phyloP scores from a whole-genome alignment of 2,329 filamentous ascomycete species.

The Fusarium euwallaceae region DNA sequence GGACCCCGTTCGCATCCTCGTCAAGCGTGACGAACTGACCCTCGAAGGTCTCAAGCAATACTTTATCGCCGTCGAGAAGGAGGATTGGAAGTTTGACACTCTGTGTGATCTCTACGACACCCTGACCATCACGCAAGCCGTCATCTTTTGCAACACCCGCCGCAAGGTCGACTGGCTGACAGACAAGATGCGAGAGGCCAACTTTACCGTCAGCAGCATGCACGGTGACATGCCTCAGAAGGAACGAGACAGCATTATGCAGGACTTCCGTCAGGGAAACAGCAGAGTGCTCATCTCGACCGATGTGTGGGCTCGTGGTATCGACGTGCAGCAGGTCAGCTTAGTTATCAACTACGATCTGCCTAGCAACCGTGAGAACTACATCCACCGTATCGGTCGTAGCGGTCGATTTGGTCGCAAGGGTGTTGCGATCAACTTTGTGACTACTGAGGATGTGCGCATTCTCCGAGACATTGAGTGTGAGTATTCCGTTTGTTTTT shows the following conservation, averaged over 20 bases:
- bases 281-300: constrained; percentile 97
- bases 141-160: constrained; percentile 99
- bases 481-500: constrained; percentile 60
- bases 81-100: constrained; percentile 99
- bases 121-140: constrained; percentile 96
- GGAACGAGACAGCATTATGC: constrained; percentile 98
- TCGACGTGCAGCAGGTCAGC: constrained; percentile 98
- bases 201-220: constrained; percentile 99
- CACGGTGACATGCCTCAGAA: constrained; percentile 99
- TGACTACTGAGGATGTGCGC: constrained; percentile 96
- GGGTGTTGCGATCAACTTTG: constrained; percentile 99
- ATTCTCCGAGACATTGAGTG: constrained; percentile 97
- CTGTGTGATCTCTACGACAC: constrained; percentile 99
- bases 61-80: constrained; percentile 99
- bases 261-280: constrained; percentile 97
- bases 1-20: constrained; percentile 93
- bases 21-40: constrained; percentile 98
- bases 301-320: constrained; percentile 97
- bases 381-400: constrained; percentile 97
- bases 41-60: constrained; percentile 98
- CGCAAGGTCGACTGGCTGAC: constrained; percentile 99
- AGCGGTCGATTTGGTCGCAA: constrained; percentile 97
- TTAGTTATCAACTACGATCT: constrained; percentile 99
- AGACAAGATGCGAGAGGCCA: constrained; percentile 98
- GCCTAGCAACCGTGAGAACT: constrained; percentile 98